Evolutionary conservation across 805 yeast genomes (phyloP).

Genomic region (Pichia cabralensis): DNA sequence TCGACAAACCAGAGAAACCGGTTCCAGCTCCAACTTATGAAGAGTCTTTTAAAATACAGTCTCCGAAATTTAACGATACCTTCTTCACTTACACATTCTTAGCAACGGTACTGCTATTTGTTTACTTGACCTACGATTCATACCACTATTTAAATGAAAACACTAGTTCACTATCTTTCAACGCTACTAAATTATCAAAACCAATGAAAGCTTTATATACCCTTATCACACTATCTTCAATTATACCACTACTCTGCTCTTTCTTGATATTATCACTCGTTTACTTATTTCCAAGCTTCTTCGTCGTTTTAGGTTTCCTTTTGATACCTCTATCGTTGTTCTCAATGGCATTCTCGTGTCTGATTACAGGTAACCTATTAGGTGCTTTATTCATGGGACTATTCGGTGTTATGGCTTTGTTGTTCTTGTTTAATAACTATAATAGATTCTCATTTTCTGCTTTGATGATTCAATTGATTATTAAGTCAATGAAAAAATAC

Average conservation of each 20-base stretch:
- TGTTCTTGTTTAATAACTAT: slow-evolving; percentile 18
- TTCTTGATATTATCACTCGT: slow-evolving; percentile 15
- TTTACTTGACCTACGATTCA: slow-evolving; percentile 7
- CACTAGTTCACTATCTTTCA: background rate
- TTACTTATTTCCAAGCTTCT: slow-evolving; percentile 20
- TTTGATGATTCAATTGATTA: slow-evolving; percentile 31
- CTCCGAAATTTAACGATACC: slow-evolving; percentile 63
- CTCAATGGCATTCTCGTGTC: slow-evolving; percentile 14
- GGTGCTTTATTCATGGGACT: slow-evolving; percentile 12
- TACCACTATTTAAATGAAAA: background rate
- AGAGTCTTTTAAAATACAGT: slow-evolving; percentile 54
- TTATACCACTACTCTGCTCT: slow-evolving; percentile 17
- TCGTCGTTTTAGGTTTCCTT: slow-evolving; percentile 14
- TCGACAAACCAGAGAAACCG: slow-evolving; percentile 25
- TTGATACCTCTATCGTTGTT: slow-evolving; percentile 19
- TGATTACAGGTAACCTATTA: slow-evolving; percentile 15
- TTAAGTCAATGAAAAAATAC: slow-evolving; percentile 63
- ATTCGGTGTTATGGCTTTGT: slow-evolving; percentile 14
- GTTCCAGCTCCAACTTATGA: slow-evolving; percentile 37
- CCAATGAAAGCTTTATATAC: slow-evolving; percentile 7
- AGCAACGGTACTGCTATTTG: slow-evolving; percentile 14
- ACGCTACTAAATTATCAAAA: slow-evolving; percentile 3
- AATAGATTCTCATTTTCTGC: slow-evolving; percentile 23
- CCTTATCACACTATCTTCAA: slow-evolving; percentile 6
- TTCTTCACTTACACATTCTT: slow-evolving; percentile 48